A percentile compares a stretch with the other conserved stretches of the same genome.
These are phyloP conservation scores for Globisporangium uncinulatum DNA, from an alignment of 352 stramenopile species.

Conservation along the genomic window DNA sequence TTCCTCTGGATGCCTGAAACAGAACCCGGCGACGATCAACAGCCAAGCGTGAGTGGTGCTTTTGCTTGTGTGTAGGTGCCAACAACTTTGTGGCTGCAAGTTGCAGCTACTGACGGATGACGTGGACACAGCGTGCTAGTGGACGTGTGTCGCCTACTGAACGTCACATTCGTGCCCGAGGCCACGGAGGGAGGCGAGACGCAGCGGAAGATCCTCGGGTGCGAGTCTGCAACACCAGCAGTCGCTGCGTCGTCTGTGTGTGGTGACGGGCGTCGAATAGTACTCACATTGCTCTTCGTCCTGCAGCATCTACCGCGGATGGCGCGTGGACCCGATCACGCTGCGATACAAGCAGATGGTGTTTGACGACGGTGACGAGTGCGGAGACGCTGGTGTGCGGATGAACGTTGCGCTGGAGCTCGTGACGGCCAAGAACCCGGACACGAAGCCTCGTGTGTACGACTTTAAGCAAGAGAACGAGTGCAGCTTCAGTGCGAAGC, in stretches of 20 bases:
- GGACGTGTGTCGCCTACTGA: conserved; percentile 54
- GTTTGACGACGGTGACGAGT: conserved; percentile 73
- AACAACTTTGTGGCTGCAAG: neutral
- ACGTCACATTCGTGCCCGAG: conserved; percentile 41
- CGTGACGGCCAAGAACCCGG: conserved; percentile 32
- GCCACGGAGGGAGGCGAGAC: conserved; percentile 13
- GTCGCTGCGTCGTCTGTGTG: neutral
- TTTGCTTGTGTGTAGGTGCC: conserved; percentile 6
- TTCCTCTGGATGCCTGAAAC: conserved; percentile 35
- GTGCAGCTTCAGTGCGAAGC: conserved; percentile 47
- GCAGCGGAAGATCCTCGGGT: conserved; percentile 51
- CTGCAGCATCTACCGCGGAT: conserved; percentile 66
- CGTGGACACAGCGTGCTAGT: conserved; percentile 33
- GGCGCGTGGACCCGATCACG: conserved; percentile 73
- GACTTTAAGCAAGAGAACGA: conserved; percentile 49
- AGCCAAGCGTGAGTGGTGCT: conserved; percentile 24
- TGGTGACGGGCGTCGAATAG: neutral
- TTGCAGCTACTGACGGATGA: neutral
- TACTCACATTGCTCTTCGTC: neutral
- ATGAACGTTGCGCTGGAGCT: conserved; percentile 51
- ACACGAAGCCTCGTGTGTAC: conserved; percentile 35
- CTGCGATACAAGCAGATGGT: conserved; percentile 74
- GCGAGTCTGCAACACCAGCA: conserved; percentile 1
- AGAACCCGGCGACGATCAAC: conserved; percentile 33
- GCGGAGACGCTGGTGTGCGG: conserved; percentile 32